Evolutionary conservation across 164 flowering plant genomes (phyloP).

Genomic region (Stephania cephalantha): DNA sequence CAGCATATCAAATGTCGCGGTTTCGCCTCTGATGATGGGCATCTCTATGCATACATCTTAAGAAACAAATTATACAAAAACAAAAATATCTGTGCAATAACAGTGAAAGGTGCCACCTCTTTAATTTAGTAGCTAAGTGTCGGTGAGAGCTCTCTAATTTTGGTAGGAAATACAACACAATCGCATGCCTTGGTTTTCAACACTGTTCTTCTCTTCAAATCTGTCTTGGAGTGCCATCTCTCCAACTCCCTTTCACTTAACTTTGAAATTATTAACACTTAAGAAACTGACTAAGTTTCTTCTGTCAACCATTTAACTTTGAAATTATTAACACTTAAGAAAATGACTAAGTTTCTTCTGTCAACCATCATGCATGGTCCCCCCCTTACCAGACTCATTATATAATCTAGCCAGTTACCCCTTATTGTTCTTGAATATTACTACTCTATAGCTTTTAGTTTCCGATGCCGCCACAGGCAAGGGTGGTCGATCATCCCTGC

Average conservation of each 20-base stretch:
- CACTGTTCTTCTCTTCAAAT: not conserved
- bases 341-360: not conserved
- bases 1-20: too few relatives aligned
- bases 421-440: not conserved
- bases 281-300: not conserved
- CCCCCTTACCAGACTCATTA: not conserved
- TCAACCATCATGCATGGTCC: not conserved
- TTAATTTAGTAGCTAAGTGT: not conserved
- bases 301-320: not conserved
- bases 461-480: not conserved
- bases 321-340: not conserved
- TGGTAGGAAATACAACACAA: not conserved
- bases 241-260: constrained; percentile 1
- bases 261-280: not conserved
- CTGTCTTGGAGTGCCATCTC: constrained; percentile 1
- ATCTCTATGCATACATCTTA: too few relatives aligned
- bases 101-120: not conserved
- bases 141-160: not conserved
- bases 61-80: too few relatives aligned
- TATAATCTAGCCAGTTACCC: not conserved
- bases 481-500: not conserved
- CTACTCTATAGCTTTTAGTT: not conserved
- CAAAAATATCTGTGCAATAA: too few relatives aligned
- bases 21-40: too few relatives aligned
- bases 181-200: not conserved